Evolutionary conservation across 2,329 filamentous ascomycete genomes (phyloP), one percentile per base, ranked within the genome.

Genomic region (Karstenula rhodostoma): DNA sequence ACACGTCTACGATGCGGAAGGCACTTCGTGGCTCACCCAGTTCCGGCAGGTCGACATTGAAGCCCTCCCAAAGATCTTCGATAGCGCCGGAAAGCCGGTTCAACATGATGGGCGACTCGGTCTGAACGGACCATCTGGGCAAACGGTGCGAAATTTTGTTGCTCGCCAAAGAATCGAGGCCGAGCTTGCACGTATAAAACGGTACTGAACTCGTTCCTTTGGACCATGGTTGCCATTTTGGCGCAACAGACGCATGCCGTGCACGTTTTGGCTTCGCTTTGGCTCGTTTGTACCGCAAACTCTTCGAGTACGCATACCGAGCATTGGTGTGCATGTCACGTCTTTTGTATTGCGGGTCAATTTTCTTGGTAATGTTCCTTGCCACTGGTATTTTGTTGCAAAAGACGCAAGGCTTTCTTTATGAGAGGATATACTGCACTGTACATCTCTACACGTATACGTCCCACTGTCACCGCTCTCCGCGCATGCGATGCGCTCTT

Each of bases 1-100:
- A 22, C 57, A 62, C n/a, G 56, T 62, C 8, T 63, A 65, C 50
- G 65, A 67, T 25, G 13, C 40, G 22, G 50, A 62, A 7, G 62
- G 65, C 37, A 25, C 52, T 40, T 58, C 43, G 3, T 42, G 50
- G 42, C 57, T 53, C 19, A 54, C 27, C 40, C 52, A 44, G 15
- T 54, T 25, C 25, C 42, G 42, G 6, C 23, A 19, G 10, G 25
- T 44, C 6, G 42, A 55, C 32, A 42, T 55, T 47, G 40, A 46
- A 10, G 5, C 27, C 13, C 44, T 55, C 27, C 19, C 52, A 19
- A 17, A 25, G 12, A 27, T 32, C 35, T 55, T 46, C 52, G 52
- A 35, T 55, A 27, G 23, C 3, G 10, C 40, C n/a, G 52, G 52
- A 29, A 23, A 44, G 37, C 35, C 37, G 23, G 17, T 54, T n/a